Base-by-base conservation (phyloP, 2,329 filamentous ascomycete genomes). In the Trichoderma pleuroti region DNA sequence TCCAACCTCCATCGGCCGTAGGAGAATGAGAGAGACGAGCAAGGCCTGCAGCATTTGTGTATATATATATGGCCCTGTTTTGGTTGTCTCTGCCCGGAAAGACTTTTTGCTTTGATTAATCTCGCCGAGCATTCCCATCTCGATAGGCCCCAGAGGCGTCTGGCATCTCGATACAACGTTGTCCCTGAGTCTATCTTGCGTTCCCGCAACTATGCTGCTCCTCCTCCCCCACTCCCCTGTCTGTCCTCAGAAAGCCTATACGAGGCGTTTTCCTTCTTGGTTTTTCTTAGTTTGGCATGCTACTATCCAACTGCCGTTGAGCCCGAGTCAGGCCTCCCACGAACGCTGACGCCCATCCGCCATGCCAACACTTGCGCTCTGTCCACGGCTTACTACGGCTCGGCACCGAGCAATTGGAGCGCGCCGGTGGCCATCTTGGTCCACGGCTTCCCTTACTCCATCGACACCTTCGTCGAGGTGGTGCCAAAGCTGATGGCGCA, bases 391-490 rank as follows among this genome's bases (percentile, higher is more conserved):
- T 76, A 75, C 63, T 74, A 74, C 26, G 73, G 74, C 39, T 70
- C 72, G 21, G 74, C 73, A 10, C 68, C 71, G 16, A 26, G 67
- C 34, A 71, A 70, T 39, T 24, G 34, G 30, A 11, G 36, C 36
- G 73, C 70, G 21, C 56, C 69, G 56, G 72, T 74, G 32, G 74
- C 75, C 18, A 69, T 78, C 12, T 74, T 78, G 1, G 65, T 74
- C 12, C 76, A 78, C 54, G 76, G 77, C 3, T 78, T 75, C 42
- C 77, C 76, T 12, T 78, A 77, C 65, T 75, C 74, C 34, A 74
- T 76, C 34, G 72, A 75, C 56, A 73, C 72, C 56, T 78, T 73
- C 68, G 71, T 71, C 32, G 66, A 73, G 9, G 76, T 77, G 1
- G 73, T 74, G 7, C 75, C 75, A 5, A 49, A 39, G 21, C 75